A percentile compares a stretch with the other conserved stretches of the same genome.
These are phyloP conservation scores for Aphanomyces cochlioides DNA, from an alignment of 352 stramenopile genomes.

Conservation along the genomic window DNA sequence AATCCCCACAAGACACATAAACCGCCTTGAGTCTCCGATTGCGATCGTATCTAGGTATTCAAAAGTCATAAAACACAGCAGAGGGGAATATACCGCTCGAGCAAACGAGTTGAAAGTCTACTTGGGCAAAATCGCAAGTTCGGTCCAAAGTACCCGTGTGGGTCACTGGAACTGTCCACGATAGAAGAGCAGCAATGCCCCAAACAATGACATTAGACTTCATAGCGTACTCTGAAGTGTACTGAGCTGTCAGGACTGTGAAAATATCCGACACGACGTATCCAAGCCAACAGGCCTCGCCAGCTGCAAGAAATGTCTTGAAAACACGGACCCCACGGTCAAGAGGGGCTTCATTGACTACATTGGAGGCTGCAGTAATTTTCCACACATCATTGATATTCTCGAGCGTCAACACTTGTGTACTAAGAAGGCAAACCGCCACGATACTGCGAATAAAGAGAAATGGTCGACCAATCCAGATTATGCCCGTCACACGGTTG, in stretches of 20 bases:
- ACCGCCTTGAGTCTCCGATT: background rate
- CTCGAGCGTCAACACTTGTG: background rate
- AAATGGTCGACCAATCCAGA: constrained; percentile 23
- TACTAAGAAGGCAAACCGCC: constrained; percentile 9
- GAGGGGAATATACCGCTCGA: constrained; percentile 2
- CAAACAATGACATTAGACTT: constrained; percentile 12
- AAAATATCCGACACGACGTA: constrained; percentile 7
- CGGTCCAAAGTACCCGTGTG: constrained; percentile 1
- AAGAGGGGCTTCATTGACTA: background rate
- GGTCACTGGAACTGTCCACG: background rate
- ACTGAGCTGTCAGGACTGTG: constrained; percentile 8
- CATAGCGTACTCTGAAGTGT: background rate
- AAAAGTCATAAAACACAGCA: background rate
- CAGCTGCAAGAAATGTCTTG: constrained; percentile 7
- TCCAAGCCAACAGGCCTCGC: background rate
- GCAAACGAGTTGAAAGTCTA: constrained; percentile 27
- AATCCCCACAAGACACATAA: background rate
- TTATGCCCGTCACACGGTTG: constrained; percentile 18
- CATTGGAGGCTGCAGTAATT: background rate
- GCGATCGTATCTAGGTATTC: background rate
- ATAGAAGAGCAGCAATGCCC: background rate
- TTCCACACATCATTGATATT: background rate
- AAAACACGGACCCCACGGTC: background rate
- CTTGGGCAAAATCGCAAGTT: background rate
- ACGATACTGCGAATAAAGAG: constrained; percentile 5